These are phyloP conservation scores for Brassica nigra DNA, from an alignment of 345 rosid species.

Conservation along the genomic window DNA sequence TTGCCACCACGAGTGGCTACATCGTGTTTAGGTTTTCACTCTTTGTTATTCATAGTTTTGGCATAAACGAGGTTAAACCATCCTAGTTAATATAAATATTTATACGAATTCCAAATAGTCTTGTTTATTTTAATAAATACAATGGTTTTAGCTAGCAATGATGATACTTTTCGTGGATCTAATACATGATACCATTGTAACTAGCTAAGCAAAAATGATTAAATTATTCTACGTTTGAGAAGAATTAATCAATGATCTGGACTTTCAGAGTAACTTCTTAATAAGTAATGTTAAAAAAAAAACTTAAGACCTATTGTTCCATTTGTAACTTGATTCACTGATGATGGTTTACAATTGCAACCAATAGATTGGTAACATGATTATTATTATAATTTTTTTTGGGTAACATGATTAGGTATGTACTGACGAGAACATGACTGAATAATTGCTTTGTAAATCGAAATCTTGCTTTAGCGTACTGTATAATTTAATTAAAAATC, in stretches of 20 bases:
- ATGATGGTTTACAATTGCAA: not conserved
- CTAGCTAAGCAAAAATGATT: no score
- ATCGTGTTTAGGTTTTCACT: slow-evolving; percentile 27
- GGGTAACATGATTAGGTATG: not conserved
- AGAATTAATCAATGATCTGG: not conserved
- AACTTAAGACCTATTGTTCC: not conserved
- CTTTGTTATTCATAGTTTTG: slow-evolving; percentile 5
- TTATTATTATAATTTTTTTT: no score
- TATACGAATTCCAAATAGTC: not conserved
- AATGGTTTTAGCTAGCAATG: not conserved
- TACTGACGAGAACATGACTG: not conserved
- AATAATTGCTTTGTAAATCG: not conserved
- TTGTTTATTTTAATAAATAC: not conserved
- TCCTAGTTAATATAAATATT: not conserved
- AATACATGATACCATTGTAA: not conserved
- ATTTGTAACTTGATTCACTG: not conserved
- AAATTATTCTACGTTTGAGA: no score
- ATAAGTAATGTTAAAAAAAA: not conserved
- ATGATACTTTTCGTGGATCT: not conserved
- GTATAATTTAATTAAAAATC: not conserved
- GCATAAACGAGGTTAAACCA: slow-evolving; percentile 18
- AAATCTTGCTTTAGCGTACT: not conserved
- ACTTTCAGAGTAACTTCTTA: not conserved
- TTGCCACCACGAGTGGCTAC: slow-evolving; percentile 46
- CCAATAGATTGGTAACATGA: no score